Base-by-base conservation (phyloP, 441 rosid species). In the Syzygium syzygioides region DNA sequence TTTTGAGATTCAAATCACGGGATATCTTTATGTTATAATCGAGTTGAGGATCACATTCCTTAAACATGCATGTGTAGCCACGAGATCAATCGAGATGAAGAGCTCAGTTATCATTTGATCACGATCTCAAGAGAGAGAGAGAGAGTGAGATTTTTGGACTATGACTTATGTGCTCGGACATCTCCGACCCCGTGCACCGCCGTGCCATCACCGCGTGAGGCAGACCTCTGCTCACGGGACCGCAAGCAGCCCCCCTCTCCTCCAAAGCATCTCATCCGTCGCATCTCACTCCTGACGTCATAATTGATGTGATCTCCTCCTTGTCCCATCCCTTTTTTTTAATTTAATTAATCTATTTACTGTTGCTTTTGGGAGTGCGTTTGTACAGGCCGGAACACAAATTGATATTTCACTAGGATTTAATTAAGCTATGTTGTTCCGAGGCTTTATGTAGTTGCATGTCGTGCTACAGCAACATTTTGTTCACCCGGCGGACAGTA, bases 1-100 rank as follows among this genome's bases (percentile, higher is more conserved):
- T 19, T 20, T 20, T 4, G 25, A 5, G 0, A 59, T 9, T 34
- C 14, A 37, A 34, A 37, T 37, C 1, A 0, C 1, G 0, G 0
- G 4, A 37, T 0, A 3, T 37, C 7, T 37, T 71, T 0, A 1
- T 12, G 12, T 20, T 0, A 1, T 37, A 37, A 71, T 20, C 5
- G 17, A 11, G 8, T 37, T 3, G 13, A 2, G 12, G 8, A 37
- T 32, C 28, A 20, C 15, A 4, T 13, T 18, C 25, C 25, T 32
- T 68, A 19, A 68, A 68, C 9, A 14, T 25, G 6, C 23, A 1
- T 25, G 6, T 34, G 7, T 4, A 4, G 9, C 3, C 9, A 11
- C 1, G 50, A 37, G 80, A 71, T 23, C 11, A 71, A 41, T 34
- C 8, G 4, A 19, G 48, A 6, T 0, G 26, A 34, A 68, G 9